These are phyloP conservation scores for Exophiala viscosa DNA, from an alignment of 2,329 filamentous ascomycete genomes.

Conservation along the genomic window DNA sequence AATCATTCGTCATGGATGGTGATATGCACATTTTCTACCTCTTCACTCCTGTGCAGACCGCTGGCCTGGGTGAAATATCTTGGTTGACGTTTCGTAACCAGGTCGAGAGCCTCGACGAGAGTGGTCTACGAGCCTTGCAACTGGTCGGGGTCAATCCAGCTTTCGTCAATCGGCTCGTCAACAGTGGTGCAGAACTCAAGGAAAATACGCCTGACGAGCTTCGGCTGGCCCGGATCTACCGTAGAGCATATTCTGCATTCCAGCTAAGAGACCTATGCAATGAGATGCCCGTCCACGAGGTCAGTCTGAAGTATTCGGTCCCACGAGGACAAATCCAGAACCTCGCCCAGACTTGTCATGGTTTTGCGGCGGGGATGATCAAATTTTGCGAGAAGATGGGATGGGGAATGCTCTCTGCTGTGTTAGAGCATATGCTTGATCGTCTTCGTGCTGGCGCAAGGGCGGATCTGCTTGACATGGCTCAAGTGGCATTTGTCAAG, in stretches of 20 bases:
- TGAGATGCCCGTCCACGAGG: conserved; percentile 66
- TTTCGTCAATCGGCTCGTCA: conserved; percentile 62
- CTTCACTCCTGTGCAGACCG: conserved; percentile 66
- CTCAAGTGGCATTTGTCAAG: conserved; percentile 71
- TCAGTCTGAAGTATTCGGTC: conserved; percentile 67
- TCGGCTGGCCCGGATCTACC: conserved; percentile 61
- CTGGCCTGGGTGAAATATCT: conserved; percentile 54
- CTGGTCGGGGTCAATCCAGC: conserved; percentile 67
- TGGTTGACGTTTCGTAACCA: conserved; percentile 71
- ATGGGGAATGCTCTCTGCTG: conserved; percentile 61
- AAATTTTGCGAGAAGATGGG: conserved; percentile 73
- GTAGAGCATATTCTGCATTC: conserved; percentile 69
- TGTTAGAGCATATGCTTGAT: conserved; percentile 72
- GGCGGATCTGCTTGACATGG: conserved; percentile 66
- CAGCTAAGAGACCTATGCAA: conserved; percentile 77
- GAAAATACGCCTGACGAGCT: conserved; percentile 60
- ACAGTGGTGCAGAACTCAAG: conserved; percentile 59
- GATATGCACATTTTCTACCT: conserved; percentile 77
- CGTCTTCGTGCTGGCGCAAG: conserved; percentile 68
- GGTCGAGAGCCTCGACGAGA: conserved; percentile 67
- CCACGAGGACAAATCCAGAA: conserved; percentile 69
- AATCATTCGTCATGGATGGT: conserved; percentile 73
- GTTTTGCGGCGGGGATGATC: conserved; percentile 74
- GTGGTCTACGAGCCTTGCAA: conserved; percentile 63
- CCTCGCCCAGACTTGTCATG: conserved; percentile 69